Percentiles rank a stretch among this genome's conserved stretches.
phyloP scores from a whole-genome alignment of 2,329 filamentous ascomycete species.

The Microdochium trichocladiopsis region DNA sequence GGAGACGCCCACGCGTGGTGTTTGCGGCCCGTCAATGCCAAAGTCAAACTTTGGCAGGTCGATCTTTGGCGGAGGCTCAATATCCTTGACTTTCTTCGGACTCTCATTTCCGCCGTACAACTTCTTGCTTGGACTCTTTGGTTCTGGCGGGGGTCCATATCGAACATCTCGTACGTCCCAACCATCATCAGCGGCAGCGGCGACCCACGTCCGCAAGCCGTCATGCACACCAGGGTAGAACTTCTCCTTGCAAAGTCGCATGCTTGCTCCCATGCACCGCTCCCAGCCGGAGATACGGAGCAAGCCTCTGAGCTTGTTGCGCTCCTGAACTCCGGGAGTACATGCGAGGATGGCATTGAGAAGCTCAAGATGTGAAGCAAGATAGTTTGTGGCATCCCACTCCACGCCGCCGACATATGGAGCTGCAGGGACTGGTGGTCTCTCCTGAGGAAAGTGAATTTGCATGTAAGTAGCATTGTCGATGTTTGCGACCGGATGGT shows the following conservation, averaged over 20 bases:
- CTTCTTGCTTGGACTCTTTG: conserved; percentile 37
- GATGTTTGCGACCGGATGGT: conserved; percentile 23
- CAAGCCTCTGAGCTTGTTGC: conserved; percentile 72
- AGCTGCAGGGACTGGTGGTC: conserved; percentile 85
- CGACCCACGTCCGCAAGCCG: conserved; percentile 82
- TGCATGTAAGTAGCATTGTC: conserved; percentile 54
- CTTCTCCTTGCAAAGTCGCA: conserved; percentile 94
- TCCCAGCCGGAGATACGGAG: conserved; percentile 84
- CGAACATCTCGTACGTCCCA: conserved; percentile 81
- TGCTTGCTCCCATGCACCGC: conserved; percentile 74
- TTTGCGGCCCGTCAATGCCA: conserved; percentile 20
- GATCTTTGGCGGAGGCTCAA: conserved; percentile 51
- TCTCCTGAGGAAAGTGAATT: conserved; percentile 74
- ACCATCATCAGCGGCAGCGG: conserved; percentile 76
- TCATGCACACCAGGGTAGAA: conserved; percentile 93
- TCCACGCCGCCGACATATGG: conserved; percentile 96
- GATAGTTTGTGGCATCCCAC: conserved; percentile 97
- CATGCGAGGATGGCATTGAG: conserved; percentile 86
- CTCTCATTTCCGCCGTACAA: conserved; percentile 22
- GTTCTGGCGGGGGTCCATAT: conserved; percentile 53
- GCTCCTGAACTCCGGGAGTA: conserved; percentile 59
- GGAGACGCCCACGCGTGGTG: neutral
- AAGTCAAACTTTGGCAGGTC: conserved; percentile 53
- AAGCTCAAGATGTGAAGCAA: conserved; percentile 87
- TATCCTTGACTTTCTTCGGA: conserved; percentile 34